phyloP scores from a whole-genome alignment of 2,329 filamentous ascomycete genomes.

The Alternaria panax region DNA sequence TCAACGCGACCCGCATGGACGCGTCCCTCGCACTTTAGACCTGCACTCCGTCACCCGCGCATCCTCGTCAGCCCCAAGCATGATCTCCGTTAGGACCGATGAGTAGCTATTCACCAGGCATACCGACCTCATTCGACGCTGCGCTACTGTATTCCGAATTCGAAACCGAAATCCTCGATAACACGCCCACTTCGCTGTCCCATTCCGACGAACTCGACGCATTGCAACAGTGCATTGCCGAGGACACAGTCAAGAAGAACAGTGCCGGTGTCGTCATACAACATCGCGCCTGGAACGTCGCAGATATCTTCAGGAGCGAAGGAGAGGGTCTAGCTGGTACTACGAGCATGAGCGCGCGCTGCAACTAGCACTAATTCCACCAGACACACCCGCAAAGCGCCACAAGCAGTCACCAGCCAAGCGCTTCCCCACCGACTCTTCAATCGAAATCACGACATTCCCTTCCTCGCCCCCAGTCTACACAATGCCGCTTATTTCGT shows the following conservation, averaged over 20 bases:
- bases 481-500: slow-evolving; percentile 69
- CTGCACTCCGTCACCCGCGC: slow-evolving; percentile 6
- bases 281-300: slow-evolving; percentile 57
- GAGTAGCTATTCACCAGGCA: slow-evolving; percentile 40
- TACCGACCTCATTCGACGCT: slow-evolving; percentile 61
- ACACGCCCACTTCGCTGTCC: slow-evolving; percentile 33
- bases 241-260: slow-evolving; percentile 53
- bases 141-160: slow-evolving; percentile 58
- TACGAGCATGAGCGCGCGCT: slow-evolving; percentile 8
- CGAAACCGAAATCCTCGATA: slow-evolving; percentile 30
- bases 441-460: slow-evolving; percentile 18
- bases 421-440: slow-evolving; percentile 19
- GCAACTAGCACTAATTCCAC: slow-evolving; percentile 27
- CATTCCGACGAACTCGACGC: slow-evolving; percentile 59
- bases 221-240: slow-evolving; percentile 51
- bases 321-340: slow-evolving; percentile 51
- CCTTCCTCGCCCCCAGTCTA: slow-evolving; percentile 58
- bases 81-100: slow-evolving; percentile 22
- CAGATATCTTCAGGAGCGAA: slow-evolving; percentile 60
- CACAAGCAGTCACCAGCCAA: slow-evolving; percentile 17
- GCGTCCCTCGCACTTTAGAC: slow-evolving; percentile 10
- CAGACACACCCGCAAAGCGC: slow-evolving; percentile 46
- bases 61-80: background rate
- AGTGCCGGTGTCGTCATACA: slow-evolving; percentile 59
- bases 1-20: slow-evolving; percentile 18